Evolutionary conservation across 495 filamentous ascomycete species (phyloP).

Genomic region (Penicillium cataractarum): DNA sequence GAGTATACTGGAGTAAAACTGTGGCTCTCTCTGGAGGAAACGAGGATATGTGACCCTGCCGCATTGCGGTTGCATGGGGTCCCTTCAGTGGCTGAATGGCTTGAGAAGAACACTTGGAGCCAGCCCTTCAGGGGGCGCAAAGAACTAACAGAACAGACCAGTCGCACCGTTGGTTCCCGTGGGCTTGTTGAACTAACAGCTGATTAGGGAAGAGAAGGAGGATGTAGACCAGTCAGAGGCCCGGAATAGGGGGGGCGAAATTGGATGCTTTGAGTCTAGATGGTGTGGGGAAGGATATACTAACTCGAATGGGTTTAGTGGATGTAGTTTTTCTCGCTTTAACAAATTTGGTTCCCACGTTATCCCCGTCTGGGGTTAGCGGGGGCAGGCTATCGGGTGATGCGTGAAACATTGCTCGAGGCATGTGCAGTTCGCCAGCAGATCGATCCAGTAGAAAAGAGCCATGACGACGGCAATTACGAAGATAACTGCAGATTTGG

Average conservation of each 20-base stretch:
- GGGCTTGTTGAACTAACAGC: not conserved
- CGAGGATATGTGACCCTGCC: constrained; percentile 13
- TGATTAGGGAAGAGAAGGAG: not conserved
- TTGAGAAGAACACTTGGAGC: not conserved
- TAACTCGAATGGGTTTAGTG: not conserved
- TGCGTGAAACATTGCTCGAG: not conserved
- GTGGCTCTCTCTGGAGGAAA: not conserved
- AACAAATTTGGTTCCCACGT: not conserved
- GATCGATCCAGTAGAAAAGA: not conserved
- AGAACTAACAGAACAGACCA: not conserved
- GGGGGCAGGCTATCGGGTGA: not conserved
- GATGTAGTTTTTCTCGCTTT: not conserved
- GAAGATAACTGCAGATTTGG: not conserved
- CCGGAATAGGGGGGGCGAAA: not conserved
- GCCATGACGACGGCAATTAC: not conserved
- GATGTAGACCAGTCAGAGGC: not conserved
- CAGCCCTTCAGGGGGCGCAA: not conserved
- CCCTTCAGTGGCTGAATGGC: constrained; percentile 7
- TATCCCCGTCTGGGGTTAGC: constrained; percentile 3
- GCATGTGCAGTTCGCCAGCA: not conserved
- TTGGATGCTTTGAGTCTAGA: constrained; percentile 2
- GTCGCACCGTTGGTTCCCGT: not conserved
- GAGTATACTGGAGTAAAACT: not conserved
- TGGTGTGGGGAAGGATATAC: not conserved
- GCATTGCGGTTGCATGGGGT: constrained; percentile 8